Percentiles rank a stretch among this genome's conserved stretches.
Evolutionary conservation across 2,329 filamentous ascomycete genomes (phyloP).

Genomic region (Claviceps pazoutovae): DNA sequence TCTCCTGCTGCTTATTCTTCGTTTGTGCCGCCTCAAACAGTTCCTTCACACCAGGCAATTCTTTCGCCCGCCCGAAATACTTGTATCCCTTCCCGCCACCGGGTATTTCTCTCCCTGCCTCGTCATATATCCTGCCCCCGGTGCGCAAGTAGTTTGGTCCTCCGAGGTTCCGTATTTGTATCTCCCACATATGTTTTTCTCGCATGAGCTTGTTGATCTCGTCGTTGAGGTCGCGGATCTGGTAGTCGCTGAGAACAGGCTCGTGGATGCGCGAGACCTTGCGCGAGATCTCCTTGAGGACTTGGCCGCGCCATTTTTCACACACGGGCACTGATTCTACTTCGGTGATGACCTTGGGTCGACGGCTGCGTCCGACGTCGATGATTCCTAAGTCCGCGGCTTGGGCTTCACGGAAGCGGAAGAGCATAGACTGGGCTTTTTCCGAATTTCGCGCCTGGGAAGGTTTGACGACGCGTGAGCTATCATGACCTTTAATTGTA

Average conservation of each 20-base stretch:
- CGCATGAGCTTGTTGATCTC: slow-evolving; percentile 99
- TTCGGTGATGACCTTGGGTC: slow-evolving; percentile 81
- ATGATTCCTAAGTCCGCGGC: slow-evolving; percentile 92
- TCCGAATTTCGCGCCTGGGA: slow-evolving; percentile 86
- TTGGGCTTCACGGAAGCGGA: slow-evolving; percentile 96
- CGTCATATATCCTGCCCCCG: slow-evolving; percentile 56
- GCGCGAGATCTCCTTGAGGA: slow-evolving; percentile 90
- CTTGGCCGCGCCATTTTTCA: slow-evolving; percentile 97
- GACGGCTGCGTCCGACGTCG: slow-evolving; percentile 76
- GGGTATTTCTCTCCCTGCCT: slow-evolving; percentile 55
- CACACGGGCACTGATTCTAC: slow-evolving; percentile 72
- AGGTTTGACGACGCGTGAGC: neutral
- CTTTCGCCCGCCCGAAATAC: slow-evolving; percentile 82
- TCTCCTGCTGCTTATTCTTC: slow-evolving; percentile 45
- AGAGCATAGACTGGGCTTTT: slow-evolving; percentile 99
- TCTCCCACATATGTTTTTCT: slow-evolving; percentile 98
- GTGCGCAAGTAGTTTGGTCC: slow-evolving; percentile 92
- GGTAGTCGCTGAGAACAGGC: slow-evolving; percentile 78
- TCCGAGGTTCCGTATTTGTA: slow-evolving; percentile 88
- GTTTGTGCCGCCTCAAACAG: slow-evolving; percentile 69
- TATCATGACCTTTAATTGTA: neutral
- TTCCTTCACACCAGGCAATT: slow-evolving; percentile 91
- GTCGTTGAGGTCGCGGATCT: slow-evolving; percentile 95
- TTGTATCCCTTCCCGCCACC: slow-evolving; percentile 80
- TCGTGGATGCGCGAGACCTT: slow-evolving; percentile 97